These are phyloP conservation scores for Globisporangium rhizosaccharum DNA, from an alignment of 352 stramenopile genomes.

Conservation along the genomic window DNA sequence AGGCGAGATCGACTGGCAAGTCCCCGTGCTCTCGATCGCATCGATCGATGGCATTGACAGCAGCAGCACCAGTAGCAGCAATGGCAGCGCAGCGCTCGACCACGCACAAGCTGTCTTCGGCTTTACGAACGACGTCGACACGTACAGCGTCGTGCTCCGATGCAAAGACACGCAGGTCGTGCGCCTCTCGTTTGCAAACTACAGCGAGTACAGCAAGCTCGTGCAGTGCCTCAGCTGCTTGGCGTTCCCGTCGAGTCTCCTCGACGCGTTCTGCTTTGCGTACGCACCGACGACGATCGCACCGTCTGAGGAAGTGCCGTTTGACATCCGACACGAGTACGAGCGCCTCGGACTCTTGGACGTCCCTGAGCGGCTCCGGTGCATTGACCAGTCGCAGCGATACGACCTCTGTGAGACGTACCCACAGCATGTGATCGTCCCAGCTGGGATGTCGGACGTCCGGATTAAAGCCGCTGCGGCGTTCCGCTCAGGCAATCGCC, in stretches of 20 bases:
- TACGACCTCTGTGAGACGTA: slow-evolving; percentile 94
- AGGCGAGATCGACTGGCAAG: slow-evolving; percentile 64
- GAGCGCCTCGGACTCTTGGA: slow-evolving; percentile 69
- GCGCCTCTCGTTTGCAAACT: slow-evolving; percentile 61
- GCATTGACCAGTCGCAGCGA: slow-evolving; percentile 65
- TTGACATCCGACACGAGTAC: slow-evolving; percentile 79
- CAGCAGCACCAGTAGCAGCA: slow-evolving; percentile 1
- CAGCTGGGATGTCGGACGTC: slow-evolving; percentile 87
- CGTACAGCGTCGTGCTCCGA: slow-evolving; percentile 63
- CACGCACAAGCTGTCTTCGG: slow-evolving; percentile 57
- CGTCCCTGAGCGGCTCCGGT: slow-evolving; percentile 53
- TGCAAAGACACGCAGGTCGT: slow-evolving; percentile 78
- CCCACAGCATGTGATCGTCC: slow-evolving; percentile 91
- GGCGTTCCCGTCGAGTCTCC: slow-evolving; percentile 61
- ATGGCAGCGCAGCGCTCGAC: slow-evolving; percentile 29
- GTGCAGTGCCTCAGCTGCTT: slow-evolving; percentile 73
- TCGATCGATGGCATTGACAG: slow-evolving; percentile 59
- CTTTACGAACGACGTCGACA: slow-evolving; percentile 37
- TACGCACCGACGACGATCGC: slow-evolving; percentile 58
- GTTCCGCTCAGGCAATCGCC: slow-evolving; percentile 63
- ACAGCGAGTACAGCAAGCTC: slow-evolving; percentile 70
- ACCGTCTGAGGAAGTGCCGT: slow-evolving; percentile 70
- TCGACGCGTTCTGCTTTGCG: slow-evolving; percentile 81
- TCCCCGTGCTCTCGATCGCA: slow-evolving; percentile 70
- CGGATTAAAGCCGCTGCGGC: slow-evolving; percentile 68